phyloP scores from a whole-genome alignment of 2,329 filamentous ascomycete species.

The Curvularia lunata region DNA sequence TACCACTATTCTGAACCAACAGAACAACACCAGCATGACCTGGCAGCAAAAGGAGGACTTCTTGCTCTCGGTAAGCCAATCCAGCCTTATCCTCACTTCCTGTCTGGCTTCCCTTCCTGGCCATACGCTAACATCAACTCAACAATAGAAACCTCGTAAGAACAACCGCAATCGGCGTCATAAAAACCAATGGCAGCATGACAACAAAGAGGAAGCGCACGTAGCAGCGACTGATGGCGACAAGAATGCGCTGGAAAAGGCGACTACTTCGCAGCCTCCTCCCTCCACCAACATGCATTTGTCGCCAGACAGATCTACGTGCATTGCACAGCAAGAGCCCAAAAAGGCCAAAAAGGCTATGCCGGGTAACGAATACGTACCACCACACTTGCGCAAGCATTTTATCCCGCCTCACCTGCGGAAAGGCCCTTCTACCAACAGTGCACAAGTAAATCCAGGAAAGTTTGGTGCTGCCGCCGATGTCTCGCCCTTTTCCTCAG shows the following conservation, averaged over 20 bases:
- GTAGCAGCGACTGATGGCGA: background rate
- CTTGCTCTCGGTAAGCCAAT: constrained; percentile 22
- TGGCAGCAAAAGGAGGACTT: constrained; percentile 31
- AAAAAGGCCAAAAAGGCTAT: constrained; percentile 14
- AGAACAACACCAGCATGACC: constrained; percentile 17
- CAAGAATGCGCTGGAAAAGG: constrained; percentile 7
- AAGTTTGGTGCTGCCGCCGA: constrained; percentile 2
- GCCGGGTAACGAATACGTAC: constrained; percentile 20
- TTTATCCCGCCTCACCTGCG: constrained; percentile 35
- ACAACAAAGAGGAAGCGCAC: background rate
- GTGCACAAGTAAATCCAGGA: constrained; percentile 10
- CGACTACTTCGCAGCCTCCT: background rate
- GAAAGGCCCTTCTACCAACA: constrained; percentile 12
- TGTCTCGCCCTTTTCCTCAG: constrained; percentile 11
- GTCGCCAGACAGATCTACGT: background rate
- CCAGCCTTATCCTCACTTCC: background rate
- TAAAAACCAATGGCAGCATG: constrained; percentile 9
- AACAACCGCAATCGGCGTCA: constrained; percentile 6
- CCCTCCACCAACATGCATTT: background rate
- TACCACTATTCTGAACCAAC: background rate
- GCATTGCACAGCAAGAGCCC: constrained; percentile 6
- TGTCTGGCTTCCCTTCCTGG: background rate
- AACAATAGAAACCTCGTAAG: constrained; percentile 11
- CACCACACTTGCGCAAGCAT: constrained; percentile 26
- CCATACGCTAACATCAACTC: background rate